Base-by-base conservation (phyloP, 441 rosid species). In the Metrosideros polymorpha region DNA sequence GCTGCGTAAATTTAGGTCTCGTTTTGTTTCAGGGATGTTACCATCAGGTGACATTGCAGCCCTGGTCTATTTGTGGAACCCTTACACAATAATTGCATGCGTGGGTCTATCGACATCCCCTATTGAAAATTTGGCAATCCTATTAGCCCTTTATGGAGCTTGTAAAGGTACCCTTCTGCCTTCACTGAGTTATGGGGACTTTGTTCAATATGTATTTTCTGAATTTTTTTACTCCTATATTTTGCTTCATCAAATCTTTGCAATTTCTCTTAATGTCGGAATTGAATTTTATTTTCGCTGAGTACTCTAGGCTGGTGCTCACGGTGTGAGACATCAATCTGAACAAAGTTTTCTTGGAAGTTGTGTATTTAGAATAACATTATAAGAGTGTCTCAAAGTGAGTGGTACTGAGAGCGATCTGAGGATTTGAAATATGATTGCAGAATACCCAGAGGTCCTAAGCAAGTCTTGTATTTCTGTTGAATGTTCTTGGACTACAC, bases 81-180 rank as follows among this genome's bases (percentile, higher is more conserved):
- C 99, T 87, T 98, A 96, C 92, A 94, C 99, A 3, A 91, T 98
- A 85, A 92, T 90, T 83, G 93, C 98, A 30, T 96, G 96, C 63
- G 95, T 98, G 90, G 98, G 99, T 79, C 93, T 94, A 89, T 95
- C 99, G 29, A 95, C 99, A 56, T 96, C 99, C 9, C 95, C 98
- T 17, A 82, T 96, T 63, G 99, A 98, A 89, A 96, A 95, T 90
- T 66, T 98, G 88, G 92, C 91, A 75, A 87, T 95, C 84, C 91
- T 96, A 85, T 66, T 94, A 88, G 88, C 96, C 19, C 92, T 95
- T 63, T 94, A 91, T 89, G 99, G 98, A 88, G 98, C 99, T 50
- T 94, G 94, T 89, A 86, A 91, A 83, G 90, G 98, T 98, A 93
- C 86, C 83, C 83, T 29, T 83, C 71, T 87, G 75, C 47, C 83